Conservation (phyloP, 1,284 basidiomycete genomes). For the Irpex rosettiformis region DNA sequence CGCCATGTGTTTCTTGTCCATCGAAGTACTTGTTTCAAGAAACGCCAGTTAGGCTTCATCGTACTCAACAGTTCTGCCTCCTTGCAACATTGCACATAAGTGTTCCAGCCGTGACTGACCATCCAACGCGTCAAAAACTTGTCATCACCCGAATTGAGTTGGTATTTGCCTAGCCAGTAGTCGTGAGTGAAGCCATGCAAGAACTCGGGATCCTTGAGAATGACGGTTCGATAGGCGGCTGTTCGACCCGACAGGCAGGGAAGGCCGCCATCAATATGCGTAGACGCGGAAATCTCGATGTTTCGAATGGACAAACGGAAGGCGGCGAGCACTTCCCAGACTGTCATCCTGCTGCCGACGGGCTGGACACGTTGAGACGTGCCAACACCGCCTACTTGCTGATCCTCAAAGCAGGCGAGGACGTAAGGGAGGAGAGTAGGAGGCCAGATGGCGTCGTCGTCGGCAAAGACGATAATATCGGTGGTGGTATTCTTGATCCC, state of each 20-base stretch:
- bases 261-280: constrained; percentile 89
- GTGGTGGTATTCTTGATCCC: constrained; percentile 87
- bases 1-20: constrained; percentile 96
- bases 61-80: constrained; percentile 89
- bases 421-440: constrained; percentile 81
- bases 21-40: constrained; percentile 87
- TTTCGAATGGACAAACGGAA: constrained; percentile 91
- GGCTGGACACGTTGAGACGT: constrained; percentile 88
- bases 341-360: constrained; percentile 74
- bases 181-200: constrained; percentile 91
- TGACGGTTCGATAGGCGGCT: constrained; percentile 88
- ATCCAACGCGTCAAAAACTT: constrained; percentile 96
- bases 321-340: constrained; percentile 92
- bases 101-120: constrained; percentile 92
- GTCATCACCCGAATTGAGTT: constrained; percentile 90
- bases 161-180: constrained; percentile 89
- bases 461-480: constrained; percentile 94
- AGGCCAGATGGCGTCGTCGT: constrained; percentile 95
- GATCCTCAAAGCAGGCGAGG: constrained; percentile 91
- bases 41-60: constrained; percentile 96
- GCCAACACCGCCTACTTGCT: constrained; percentile 88
- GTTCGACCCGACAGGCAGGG: constrained; percentile 91
- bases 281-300: constrained; percentile 85
- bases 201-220: constrained; percentile 91
- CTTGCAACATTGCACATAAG: constrained; percentile 88